Evolutionary conservation across 1,284 basidiomycete species (phyloP).

Genomic region (Takashimella tepidaria): DNA sequence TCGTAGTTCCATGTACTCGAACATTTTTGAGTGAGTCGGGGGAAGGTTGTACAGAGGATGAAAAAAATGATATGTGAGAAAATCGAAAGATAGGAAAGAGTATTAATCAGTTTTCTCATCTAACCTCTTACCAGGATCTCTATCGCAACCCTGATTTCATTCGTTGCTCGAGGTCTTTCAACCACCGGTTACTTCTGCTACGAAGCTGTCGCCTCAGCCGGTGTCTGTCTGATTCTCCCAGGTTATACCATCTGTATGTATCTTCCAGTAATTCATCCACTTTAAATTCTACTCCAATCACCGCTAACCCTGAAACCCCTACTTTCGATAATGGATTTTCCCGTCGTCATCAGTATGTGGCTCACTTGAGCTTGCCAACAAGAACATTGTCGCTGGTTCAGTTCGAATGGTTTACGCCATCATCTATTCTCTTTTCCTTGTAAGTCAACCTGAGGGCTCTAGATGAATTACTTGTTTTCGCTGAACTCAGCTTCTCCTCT

Average conservation of each 20-base stretch:
- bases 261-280: not conserved
- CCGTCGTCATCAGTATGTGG: slow-evolving; percentile 60
- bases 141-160: slow-evolving; percentile 73
- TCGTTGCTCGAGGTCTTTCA: slow-evolving; percentile 67
- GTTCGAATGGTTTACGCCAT: slow-evolving; percentile 87
- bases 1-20: slow-evolving; percentile 76
- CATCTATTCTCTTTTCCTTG: slow-evolving; percentile 81
- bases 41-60: slow-evolving; percentile 14
- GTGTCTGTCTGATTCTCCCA: slow-evolving; percentile 51
- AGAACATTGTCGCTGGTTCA: slow-evolving; percentile 79
- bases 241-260: slow-evolving; percentile 72
- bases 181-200: slow-evolving; percentile 75
- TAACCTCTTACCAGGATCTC: slow-evolving; percentile 58
- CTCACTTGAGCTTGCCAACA: slow-evolving; percentile 78
- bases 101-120: not conserved
- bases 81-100: no score
- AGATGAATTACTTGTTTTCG: not conserved
- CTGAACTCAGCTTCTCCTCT: slow-evolving; percentile 2
- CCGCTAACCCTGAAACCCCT: not conserved
- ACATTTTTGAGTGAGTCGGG: slow-evolving; percentile 73
- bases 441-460: no score
- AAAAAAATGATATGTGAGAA: slow-evolving; percentile 15
- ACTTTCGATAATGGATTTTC: not conserved
- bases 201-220: slow-evolving; percentile 72
- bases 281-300: no score